phyloP scores from a whole-genome alignment of 1,139 yeast species.

The Meyerozyma guilliermondii region DNA sequence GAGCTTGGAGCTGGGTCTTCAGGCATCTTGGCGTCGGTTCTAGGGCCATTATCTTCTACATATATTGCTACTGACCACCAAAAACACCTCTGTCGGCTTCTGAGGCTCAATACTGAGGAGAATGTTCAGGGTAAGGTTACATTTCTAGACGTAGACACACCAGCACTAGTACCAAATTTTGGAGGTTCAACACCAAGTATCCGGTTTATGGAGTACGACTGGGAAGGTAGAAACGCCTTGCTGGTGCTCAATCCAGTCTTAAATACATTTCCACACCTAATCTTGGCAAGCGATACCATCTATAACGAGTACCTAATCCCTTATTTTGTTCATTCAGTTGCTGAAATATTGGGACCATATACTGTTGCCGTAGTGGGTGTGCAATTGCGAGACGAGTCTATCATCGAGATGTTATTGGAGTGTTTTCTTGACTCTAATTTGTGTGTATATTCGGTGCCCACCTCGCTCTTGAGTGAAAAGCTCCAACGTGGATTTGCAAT shows the following conservation, averaged over 20 bases:
- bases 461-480: conserved; percentile 19
- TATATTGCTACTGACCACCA: conserved; percentile 61
- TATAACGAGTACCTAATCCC: conserved; percentile 62
- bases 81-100: conserved; percentile 46
- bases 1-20: conserved; percentile 69
- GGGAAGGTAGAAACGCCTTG: conserved; percentile 42
- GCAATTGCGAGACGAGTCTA: conserved; percentile 52
- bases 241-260: background rate
- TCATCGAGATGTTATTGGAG: conserved; percentile 44
- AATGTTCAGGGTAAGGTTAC: conserved; percentile 19
- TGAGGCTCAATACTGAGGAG: conserved; percentile 38
- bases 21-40: conserved; percentile 46
- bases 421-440: conserved; percentile 16
- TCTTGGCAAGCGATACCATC: conserved; percentile 66
- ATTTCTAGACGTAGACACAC: background rate
- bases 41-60: conserved; percentile 31
- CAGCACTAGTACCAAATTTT: too few relatives aligned
- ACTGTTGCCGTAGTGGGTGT: conserved; percentile 45
- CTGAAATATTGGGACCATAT: conserved; percentile 22
- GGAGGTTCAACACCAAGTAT: conserved; percentile 13
- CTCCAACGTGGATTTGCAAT: conserved; percentile 41
- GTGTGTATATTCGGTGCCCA: conserved; percentile 22
- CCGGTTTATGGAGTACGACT: conserved; percentile 53
- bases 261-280: conserved; percentile 29
- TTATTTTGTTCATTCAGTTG: conserved; percentile 42